A percentile compares a stretch with the other conserved stretches of the same genome.
phyloP scores from a whole-genome alignment of 805 yeast species.

The Barnettozyma pratensis region DNA sequence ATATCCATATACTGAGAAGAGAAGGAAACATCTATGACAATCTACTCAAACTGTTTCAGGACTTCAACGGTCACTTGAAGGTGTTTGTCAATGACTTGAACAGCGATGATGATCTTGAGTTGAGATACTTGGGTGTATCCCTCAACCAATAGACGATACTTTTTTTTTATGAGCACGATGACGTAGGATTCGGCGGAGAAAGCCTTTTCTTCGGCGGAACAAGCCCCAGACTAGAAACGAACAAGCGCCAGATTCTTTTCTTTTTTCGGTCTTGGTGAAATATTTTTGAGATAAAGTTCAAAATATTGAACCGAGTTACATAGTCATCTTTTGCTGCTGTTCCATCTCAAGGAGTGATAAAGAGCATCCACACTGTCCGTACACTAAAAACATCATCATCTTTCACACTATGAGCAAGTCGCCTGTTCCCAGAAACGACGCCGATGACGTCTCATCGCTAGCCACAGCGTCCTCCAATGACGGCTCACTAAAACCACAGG shows the following conservation, averaged over 20 bases:
- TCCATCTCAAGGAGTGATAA: too few relatives aligned
- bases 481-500: neutral
- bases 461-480: neutral
- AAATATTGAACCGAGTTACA: too few relatives aligned
- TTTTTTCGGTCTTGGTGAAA: too few relatives aligned
- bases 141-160: conserved; percentile 15
- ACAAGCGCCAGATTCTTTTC: too few relatives aligned
- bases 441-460: neutral
- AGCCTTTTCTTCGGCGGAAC: too few relatives aligned
- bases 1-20: conserved; percentile 9
- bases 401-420: too few relatives aligned
- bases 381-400: too few relatives aligned
- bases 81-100: conserved; percentile 47
- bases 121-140: conserved; percentile 41
- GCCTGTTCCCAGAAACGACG: neutral
- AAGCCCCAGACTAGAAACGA: too few relatives aligned
- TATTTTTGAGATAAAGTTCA: too few relatives aligned
- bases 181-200: neutral
- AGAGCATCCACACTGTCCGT: too few relatives aligned
- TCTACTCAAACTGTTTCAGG: conserved; percentile 37
- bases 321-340: too few relatives aligned
- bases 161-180: neutral
- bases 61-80: conserved; percentile 38
- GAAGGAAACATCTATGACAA: conserved; percentile 30
- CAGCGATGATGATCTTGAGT: conserved; percentile 43